These are phyloP conservation scores for Thalassiosira livingstoniorum DNA, from an alignment of 352 stramenopile genomes.

Conservation along the genomic window DNA sequence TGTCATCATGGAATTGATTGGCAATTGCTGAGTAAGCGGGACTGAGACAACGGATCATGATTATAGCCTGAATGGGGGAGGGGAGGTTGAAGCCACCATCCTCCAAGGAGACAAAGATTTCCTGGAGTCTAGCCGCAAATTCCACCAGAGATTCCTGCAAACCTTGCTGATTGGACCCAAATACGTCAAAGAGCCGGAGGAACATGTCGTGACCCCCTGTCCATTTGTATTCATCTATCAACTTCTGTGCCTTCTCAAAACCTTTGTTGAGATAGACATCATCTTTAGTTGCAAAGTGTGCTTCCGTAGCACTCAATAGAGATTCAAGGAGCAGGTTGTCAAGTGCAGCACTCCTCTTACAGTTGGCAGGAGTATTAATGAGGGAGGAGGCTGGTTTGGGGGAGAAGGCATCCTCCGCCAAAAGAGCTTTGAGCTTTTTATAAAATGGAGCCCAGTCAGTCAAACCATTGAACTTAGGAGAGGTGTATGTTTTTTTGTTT, in stretches of 20 bases:
- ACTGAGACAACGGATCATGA: background rate
- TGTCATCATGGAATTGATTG: background rate
- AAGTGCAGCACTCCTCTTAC: background rate
- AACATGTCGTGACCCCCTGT: background rate
- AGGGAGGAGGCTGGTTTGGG: background rate
- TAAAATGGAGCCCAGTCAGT: too few relatives aligned
- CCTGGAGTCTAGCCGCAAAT: background rate
- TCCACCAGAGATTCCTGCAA: background rate
- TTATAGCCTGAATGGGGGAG: background rate
- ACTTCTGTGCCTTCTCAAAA: background rate
- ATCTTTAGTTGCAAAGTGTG: background rate
- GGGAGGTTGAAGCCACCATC: background rate
- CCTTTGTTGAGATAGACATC: background rate
- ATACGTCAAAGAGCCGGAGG: background rate
- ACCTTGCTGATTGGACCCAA: background rate
- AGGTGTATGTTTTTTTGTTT: too few relatives aligned
- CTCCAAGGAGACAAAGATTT: background rate
- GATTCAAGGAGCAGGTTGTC: background rate
- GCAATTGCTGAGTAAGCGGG: background rate
- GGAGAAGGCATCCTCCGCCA: background rate
- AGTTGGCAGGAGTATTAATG: background rate
- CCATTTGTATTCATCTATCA: background rate
- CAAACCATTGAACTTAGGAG: too few relatives aligned
- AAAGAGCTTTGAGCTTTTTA: too few relatives aligned
- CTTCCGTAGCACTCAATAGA: background rate